Percentiles rank a stretch among this genome's conserved stretches.
These are phyloP conservation scores for Sarocladiaceae sp. DNA, from an alignment of 2,329 filamentous ascomycete species.

Conservation along the genomic window DNA sequence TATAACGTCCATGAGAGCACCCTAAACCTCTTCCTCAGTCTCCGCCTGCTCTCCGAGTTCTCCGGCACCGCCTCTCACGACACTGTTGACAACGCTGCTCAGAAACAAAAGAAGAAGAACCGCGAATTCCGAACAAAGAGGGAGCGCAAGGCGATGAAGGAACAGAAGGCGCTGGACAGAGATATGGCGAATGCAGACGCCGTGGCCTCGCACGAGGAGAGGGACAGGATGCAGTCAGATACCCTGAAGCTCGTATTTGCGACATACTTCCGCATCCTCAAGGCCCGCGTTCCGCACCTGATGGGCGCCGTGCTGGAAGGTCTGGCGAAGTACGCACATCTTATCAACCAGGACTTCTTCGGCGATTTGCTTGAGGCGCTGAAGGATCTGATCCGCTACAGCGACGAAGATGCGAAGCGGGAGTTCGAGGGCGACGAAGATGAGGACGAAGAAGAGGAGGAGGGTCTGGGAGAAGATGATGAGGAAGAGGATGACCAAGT, in stretches of 20 bases:
- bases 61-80: slow-evolving; percentile 76
- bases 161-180: slow-evolving; percentile 82
- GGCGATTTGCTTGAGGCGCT: slow-evolving; percentile 91
- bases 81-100: slow-evolving; percentile 51
- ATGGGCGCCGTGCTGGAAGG: slow-evolving; percentile 98
- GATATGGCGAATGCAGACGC: slow-evolving; percentile 93
- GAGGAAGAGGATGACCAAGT: slow-evolving; percentile 30
- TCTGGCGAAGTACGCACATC: slow-evolving; percentile 83
- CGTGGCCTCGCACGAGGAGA: slow-evolving; percentile 82
- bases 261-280: slow-evolving; percentile 90
- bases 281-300: slow-evolving; percentile 70
- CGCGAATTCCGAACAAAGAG: slow-evolving; percentile 85
- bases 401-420: slow-evolving; percentile 49
- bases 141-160: slow-evolving; percentile 73
- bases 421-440: slow-evolving; percentile 36
- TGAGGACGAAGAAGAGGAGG: slow-evolving; percentile 32
- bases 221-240: slow-evolving; percentile 90
- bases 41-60: slow-evolving; percentile 85
- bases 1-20: slow-evolving; percentile 80
- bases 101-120: slow-evolving; percentile 65
- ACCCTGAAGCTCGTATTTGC: slow-evolving; percentile 94
- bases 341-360: slow-evolving; percentile 99
- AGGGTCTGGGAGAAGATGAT: slow-evolving; percentile 31
- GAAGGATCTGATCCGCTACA: slow-evolving; percentile 82
- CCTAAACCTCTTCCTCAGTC: slow-evolving; percentile 82